These are phyloP conservation scores for Brachypodium distachyon DNA, from an alignment of 202 grass and related monocot species.

Conservation along the genomic window DNA sequence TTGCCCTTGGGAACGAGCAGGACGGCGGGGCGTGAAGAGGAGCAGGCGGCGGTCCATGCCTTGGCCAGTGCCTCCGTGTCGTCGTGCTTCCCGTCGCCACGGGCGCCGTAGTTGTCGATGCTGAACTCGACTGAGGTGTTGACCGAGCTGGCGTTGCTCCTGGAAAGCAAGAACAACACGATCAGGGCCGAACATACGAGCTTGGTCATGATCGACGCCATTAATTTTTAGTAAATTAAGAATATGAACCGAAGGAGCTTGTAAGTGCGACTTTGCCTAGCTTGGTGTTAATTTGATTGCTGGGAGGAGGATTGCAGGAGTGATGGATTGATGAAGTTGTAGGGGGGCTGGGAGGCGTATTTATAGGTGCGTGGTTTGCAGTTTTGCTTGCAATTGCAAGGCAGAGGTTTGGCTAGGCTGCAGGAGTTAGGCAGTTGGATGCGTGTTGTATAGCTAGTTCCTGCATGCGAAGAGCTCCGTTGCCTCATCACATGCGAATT, in stretches of 20 bases:
- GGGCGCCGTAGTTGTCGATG: conserved; percentile 48
- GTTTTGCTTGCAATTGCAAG: background rate
- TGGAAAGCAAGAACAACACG: background rate
- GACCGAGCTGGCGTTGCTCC: background rate
- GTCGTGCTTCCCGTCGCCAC: conserved; percentile 50
- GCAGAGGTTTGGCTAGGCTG: background rate
- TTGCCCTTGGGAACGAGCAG: conserved; percentile 43
- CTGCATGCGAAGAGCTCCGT: too few species aligned
- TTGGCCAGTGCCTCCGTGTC: conserved; percentile 40
- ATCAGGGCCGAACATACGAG: background rate
- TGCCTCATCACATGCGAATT: too few species aligned
- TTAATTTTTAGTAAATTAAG: background rate
- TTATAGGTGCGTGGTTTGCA: background rate
- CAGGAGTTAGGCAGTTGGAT: background rate
- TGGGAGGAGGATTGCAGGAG: too few species aligned
- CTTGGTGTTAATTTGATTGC: background rate
- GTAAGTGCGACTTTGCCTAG: too few species aligned
- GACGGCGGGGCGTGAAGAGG: conserved; percentile 33
- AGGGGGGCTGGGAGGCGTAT: background rate
- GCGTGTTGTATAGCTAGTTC: background rate
- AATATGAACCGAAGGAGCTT: background rate
- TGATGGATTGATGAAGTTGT: background rate
- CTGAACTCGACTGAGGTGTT: conserved; percentile 14
- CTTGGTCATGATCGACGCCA: background rate
- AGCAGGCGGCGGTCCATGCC: conserved; percentile 50